Percentiles rank a stretch among this genome's conserved stretches.
phyloP scores from a whole-genome alignment of 2,329 filamentous ascomycete species.

The Arthrobotrys entomopaga region DNA sequence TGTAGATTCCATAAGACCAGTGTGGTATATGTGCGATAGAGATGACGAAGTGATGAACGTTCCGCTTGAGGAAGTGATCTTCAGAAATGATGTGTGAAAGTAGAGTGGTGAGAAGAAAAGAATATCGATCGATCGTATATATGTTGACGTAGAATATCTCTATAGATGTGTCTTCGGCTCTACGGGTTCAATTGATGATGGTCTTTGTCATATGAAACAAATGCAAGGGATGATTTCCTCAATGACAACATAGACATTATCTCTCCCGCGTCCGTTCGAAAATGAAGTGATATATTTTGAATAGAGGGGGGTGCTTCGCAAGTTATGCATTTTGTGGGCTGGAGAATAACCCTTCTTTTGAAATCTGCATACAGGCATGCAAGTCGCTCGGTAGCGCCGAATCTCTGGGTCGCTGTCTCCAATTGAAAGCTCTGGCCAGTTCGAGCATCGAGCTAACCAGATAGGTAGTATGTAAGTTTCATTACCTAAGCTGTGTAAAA shows the following conservation, averaged over 20 bases:
- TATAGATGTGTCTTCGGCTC: constrained; percentile 24
- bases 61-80: constrained; percentile 41
- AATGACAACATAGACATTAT: constrained; percentile 54
- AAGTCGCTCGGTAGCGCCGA: constrained; percentile 51
- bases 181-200: constrained; percentile 25
- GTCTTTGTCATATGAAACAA: constrained; percentile 29
- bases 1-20: constrained; percentile 28
- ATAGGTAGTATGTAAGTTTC: constrained; percentile 25
- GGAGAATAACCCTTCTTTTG: constrained; percentile 32
- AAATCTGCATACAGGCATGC: constrained; percentile 31
- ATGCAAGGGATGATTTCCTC: constrained; percentile 42
- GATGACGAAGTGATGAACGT: background rate
- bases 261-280: constrained; percentile 20
- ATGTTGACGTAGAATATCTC: constrained; percentile 7
- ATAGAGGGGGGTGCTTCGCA: constrained; percentile 32
- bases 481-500: constrained; percentile 8
- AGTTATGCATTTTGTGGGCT: constrained; percentile 45
- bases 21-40: background rate
- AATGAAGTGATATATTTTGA: constrained; percentile 21
- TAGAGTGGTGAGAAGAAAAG: constrained; percentile 2
- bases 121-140: constrained; percentile 6
- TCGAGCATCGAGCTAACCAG: constrained; percentile 39
- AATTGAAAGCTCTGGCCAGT: constrained; percentile 30
- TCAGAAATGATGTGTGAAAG: constrained; percentile 5
- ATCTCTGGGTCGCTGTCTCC: constrained; percentile 38